These are phyloP conservation scores for Candida ovalis DNA, from an alignment of 805 yeast species.

Conservation along the genomic window DNA sequence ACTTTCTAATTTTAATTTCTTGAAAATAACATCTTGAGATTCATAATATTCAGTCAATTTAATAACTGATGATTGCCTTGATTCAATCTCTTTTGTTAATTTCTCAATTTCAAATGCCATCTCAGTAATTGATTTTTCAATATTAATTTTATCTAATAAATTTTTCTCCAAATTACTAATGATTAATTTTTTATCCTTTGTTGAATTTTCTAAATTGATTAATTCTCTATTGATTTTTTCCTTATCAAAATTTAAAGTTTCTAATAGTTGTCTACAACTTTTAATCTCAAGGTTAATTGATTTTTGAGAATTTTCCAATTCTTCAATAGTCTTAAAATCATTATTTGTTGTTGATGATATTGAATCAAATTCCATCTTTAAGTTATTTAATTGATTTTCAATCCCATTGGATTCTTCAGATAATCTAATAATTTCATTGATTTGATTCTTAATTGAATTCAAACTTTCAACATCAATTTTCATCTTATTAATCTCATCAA, in stretches of 20 bases:
- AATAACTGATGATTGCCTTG: conserved; percentile 3
- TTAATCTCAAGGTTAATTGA: conserved; percentile 38
- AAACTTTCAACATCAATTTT: neutral
- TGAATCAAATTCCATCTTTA: conserved; percentile 12
- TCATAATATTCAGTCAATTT: conserved; percentile 15
- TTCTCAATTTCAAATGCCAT: conserved; percentile 9
- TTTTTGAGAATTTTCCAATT: conserved; percentile 42
- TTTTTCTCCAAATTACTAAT: conserved; percentile 53
- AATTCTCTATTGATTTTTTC: conserved; percentile 43
- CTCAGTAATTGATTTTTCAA: conserved; percentile 33
- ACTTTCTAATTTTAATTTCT: conserved; percentile 15
- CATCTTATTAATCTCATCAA: neutral
- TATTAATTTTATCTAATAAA: conserved; percentile 41
- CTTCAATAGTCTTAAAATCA: conserved; percentile 36
- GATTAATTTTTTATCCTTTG: conserved; percentile 49
- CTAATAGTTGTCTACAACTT: conserved; percentile 33
- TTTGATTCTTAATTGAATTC: conserved; percentile 15
- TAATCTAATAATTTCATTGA: conserved; percentile 35
- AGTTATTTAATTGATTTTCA: conserved; percentile 19
- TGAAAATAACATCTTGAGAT: conserved; percentile 4
- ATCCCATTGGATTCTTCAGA: conserved; percentile 30
- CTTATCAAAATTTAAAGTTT: conserved; percentile 36
- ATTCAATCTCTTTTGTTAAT: conserved; percentile 17
- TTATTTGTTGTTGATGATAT: conserved; percentile 1
- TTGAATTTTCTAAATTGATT: conserved; percentile 41